A percentile compares a stretch with the other conserved stretches of the same genome.
phyloP scores from a whole-genome alignment of 2,329 filamentous ascomycete species.

The Pseudocercospora crystallina region DNA sequence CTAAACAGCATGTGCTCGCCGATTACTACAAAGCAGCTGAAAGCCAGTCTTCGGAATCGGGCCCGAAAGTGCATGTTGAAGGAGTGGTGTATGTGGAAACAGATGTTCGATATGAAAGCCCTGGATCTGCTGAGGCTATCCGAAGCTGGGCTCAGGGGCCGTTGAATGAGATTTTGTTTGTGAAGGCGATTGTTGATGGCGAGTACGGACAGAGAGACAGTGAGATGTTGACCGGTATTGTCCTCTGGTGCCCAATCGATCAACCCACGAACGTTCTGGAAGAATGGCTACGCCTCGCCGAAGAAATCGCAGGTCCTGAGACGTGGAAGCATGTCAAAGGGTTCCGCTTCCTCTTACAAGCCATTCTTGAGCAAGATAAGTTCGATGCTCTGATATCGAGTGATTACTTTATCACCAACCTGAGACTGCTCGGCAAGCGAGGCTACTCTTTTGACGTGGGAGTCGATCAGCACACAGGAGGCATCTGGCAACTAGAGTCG shows the following conservation, averaged over 20 bases:
- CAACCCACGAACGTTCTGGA: conserved; percentile 61
- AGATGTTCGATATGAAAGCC: conserved; percentile 56
- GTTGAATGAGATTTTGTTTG: conserved; percentile 69
- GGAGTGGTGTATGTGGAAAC: conserved; percentile 84
- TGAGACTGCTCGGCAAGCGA: conserved; percentile 59
- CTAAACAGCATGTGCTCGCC: conserved; percentile 58
- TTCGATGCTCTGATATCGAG: conserved; percentile 38
- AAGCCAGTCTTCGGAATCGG: conserved; percentile 19
- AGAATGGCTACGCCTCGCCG: conserved; percentile 63
- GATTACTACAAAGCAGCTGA: conserved; percentile 31
- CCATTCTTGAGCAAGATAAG: conserved; percentile 36
- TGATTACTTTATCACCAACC: conserved; percentile 45
- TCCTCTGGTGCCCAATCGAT: conserved; percentile 84
- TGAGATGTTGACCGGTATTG: conserved; percentile 64
- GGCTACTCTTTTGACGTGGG: conserved; percentile 77
- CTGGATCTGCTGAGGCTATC: conserved; percentile 24
- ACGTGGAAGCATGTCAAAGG: conserved; percentile 71
- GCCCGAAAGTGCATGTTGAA: conserved; percentile 13
- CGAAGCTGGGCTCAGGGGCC: conserved; percentile 64
- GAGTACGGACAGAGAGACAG: conserved; percentile 45
- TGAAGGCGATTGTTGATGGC: conserved; percentile 66
- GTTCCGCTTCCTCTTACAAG: conserved; percentile 78
- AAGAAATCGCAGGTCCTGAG: conserved; percentile 59
- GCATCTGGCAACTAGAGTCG: conserved; percentile 57
- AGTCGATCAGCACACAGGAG: conserved; percentile 76